Evolutionary conservation across 2,329 filamentous ascomycete species (phyloP), one percentile per base, ranked within the genome.

Genomic region (Claviceps sp.): DNA sequence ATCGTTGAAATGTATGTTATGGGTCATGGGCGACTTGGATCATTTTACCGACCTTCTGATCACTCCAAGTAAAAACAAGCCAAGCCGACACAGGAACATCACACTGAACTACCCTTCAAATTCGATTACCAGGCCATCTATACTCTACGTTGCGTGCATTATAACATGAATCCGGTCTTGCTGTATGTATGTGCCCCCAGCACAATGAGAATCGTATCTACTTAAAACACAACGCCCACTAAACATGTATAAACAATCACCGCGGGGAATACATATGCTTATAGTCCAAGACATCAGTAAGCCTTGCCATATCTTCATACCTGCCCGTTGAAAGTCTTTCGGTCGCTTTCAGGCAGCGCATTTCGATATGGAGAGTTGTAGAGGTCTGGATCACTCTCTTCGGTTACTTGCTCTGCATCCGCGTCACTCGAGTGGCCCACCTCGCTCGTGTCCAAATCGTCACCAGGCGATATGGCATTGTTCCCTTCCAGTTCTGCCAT

Each of bases 391-490:
- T 68, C 66, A 34, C 66, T 68, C 24, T 62, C 61, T 22, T 67
- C 65, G 5, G 64, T 65, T 2, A 56, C 64, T n/a, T 56, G 58
- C 43, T 66, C 65, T 6, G 50, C 58, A 17, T 61, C 61, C 1
- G 56, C 60, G 8, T 68, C 65, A 50, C 64, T 66, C 2, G 64
- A 65, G 39, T 62, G 62, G 2, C 56, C 61, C 8, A 58, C 58
- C 37, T 68, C 66, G 52, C 64, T 67, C 4, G 62, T 65, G 24
- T 68, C 65, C 6, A 61, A 45, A 19, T 64, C 65, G 4, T 66
- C 64, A 0, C 59, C 59, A 3, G 60, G 59, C 4, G 63, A 62
- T 0, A 56, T 56, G 10, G 56, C 51, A 26, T 56, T 56, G 2
- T 51, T 54, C 5, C 54, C 45, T 11, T 5, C 41, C 13, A 52